Base-by-base conservation (phyloP, 495 filamentous ascomycete genomes). In the Podospora fimiseda region DNA sequence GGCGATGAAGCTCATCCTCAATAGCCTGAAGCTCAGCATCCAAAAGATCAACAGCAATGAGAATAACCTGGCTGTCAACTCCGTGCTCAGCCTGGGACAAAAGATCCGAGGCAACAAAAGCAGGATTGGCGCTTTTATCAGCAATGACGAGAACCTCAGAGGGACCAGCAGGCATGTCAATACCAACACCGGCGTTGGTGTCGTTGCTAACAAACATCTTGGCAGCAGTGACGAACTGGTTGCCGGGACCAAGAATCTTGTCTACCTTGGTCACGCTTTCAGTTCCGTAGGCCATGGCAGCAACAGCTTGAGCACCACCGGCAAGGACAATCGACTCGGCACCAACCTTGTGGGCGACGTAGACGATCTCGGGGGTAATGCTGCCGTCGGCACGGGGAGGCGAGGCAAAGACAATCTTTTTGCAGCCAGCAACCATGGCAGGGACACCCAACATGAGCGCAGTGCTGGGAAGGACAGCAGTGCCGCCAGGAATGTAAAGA, bases 181-280 rank as follows among this genome's bases (percentile, higher is more conserved):
- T 98, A 69, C 87, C 85, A 14, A 98, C 93, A 27, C 87, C 84
- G 1, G 93, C 93, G 47, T 86, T 91, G 30, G 93, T 96, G 63
- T 97, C 94, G 69, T 97, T 98, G 64, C 84, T 84, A 7, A 98
- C 93, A 52, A 87, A 71, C 93, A 98, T 98, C 81, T 98, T 98
- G 45, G 88, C 93, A 0, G 94, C 93, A 0, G 93, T 98, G 22
- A 98, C 94, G 63, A 97, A 98, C 70, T 98, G 93, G 70, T 98
- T 98, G 37, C 93, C 93, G 2, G 93, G 93, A 1, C 93, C 93
- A 3, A 98, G 81, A 60, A 98, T 96, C 83, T 98, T 98, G 77
- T 98, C 93, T 15, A 97, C 94, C 74, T 98, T 98, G 64, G 73
- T 88, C 52, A 97, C 81, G 62, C 75, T 84, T 63, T 88, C 82